Base-by-base conservation (phyloP, 345 rosid species). In the Laguncularia racemosa region DNA sequence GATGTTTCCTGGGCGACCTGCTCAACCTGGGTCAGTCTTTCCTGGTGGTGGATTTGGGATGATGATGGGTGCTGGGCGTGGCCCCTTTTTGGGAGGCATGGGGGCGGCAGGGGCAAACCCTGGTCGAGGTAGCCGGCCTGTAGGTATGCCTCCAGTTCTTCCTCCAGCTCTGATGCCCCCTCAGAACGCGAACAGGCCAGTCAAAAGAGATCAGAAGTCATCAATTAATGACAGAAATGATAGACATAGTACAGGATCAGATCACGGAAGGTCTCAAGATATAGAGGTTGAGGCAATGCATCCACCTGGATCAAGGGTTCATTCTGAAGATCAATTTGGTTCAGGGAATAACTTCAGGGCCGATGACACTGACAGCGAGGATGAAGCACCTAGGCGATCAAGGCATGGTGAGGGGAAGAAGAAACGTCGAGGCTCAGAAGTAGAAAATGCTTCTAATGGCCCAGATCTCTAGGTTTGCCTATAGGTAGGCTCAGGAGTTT, bases 1-100 rank as follows among this genome's bases (percentile, higher is more conserved):
- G 96, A 88, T 90, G 96, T 95, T 84, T 72, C 96, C 86, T 4
- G 96, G 95, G 46, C 77, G 97, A 68, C 97, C 97, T 67, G 81
- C 91, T 52, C 99, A 89, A 64, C 87, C 89, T 14, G 86, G 93
- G 60, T 44, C 61, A 49, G 68, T 76, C 66, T 93, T 93, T 78
- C 95, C 96, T 28, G 56, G 68, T 63, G 91, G 88, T 53, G 96
- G 99, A 20, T 83, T 76, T 68, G 95, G 96, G 57, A 88, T 90
- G 95, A 88, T 90, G 93, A 83, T 86, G 87, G 96, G 96, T 57
- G 67, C 83, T 13, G 95, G 87, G 59, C 96, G 96, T 26, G 83
- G 77, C 4, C 91, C 90, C 18, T 85, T 73, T 68, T 82, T 87
- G 80, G 97, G 95, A 57, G 96, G 85, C 53, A 85, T 88, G 82